Conservation (phyloP, 139 green algal genomes). For the Tetradesmus lagerheimii region DNA sequence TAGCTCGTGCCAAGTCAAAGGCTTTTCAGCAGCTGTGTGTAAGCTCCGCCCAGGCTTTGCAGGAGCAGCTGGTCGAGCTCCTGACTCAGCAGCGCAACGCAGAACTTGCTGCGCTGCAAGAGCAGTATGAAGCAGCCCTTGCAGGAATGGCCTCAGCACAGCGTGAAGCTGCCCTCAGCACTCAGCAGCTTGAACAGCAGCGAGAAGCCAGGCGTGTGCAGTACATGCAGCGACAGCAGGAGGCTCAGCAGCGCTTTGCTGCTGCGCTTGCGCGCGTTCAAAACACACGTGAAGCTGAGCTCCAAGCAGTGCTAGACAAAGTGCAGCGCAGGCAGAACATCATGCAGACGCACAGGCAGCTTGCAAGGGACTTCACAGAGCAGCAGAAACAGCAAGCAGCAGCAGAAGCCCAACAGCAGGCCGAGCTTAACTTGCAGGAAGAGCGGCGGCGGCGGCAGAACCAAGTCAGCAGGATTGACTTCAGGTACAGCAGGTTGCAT, state of each 20-base stretch:
- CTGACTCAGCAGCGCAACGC: slow-evolving; percentile 16
- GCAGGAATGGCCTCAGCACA: slow-evolving; percentile 31
- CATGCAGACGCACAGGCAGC: not conserved
- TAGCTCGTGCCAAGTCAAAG: not conserved
- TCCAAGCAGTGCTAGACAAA: slow-evolving; percentile 25
- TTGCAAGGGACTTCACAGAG: slow-evolving; percentile 1
- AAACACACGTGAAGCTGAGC: slow-evolving; percentile 2
- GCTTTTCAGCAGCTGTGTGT: slow-evolving; percentile 33
- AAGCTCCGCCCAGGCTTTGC: slow-evolving; percentile 3
- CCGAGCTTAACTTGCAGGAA: slow-evolving; percentile 34
- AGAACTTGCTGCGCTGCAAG: slow-evolving; percentile 26
- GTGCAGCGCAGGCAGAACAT: slow-evolving; percentile 27
- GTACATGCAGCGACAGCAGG: slow-evolving; percentile 17
- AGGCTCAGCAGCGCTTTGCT: slow-evolving; percentile 17
- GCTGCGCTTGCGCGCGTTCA: not conserved
- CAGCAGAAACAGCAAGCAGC: slow-evolving; percentile 4
- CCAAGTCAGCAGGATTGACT: slow-evolving; percentile 46
- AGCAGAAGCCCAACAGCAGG: slow-evolving; percentile 6
- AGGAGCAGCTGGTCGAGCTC: not conserved
- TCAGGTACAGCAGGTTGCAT: slow-evolving; percentile 51
- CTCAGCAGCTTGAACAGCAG: not conserved
- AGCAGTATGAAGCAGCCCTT: slow-evolving; percentile 24
- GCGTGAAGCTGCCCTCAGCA: not conserved
- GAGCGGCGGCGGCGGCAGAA: slow-evolving; percentile 38
- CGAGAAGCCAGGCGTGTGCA: not conserved